These are phyloP conservation scores for Rauvolfia tetraphylla DNA, from an alignment of 257 asterid genomes.

Conservation along the genomic window DNA sequence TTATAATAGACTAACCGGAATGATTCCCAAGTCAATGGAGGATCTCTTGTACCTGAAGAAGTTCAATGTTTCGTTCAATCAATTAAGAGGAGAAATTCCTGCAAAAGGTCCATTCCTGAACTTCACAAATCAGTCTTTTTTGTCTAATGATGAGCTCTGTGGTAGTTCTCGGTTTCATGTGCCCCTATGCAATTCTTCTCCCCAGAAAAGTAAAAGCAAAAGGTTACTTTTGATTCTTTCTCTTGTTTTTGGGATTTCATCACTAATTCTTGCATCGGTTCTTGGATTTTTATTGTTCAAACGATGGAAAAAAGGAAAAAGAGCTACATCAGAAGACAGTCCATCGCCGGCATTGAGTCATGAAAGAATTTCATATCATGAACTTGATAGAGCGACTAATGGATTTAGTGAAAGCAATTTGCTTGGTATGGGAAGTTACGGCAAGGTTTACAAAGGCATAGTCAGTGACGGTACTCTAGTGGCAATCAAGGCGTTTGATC, in stretches of 20 bases:
- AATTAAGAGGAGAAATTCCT: constrained; percentile 12
- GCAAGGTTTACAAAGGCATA: constrained; percentile 9
- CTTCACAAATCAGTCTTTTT: constrained; percentile 12
- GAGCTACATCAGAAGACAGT: background rate
- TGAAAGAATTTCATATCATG: constrained; percentile 13
- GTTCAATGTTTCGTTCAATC: background rate
- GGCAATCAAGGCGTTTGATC: constrained; percentile 13
- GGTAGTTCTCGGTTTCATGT: background rate
- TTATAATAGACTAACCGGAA: constrained; percentile 3
- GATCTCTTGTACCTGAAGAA: background rate
- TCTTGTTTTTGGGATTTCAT: background rate
- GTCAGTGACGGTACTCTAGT: background rate
- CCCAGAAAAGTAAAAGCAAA: background rate
- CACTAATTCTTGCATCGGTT: background rate
- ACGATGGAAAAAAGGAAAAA: background rate
- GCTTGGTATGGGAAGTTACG: constrained; percentile 8
- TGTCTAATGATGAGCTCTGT: constrained; percentile 10
- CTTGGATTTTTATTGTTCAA: background rate
- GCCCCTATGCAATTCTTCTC: background rate
- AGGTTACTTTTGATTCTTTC: background rate
- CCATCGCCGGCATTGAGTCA: background rate
- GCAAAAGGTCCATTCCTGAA: constrained; percentile 6
- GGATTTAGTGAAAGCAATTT: constrained; percentile 5
- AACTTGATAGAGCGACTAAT: constrained; percentile 13
- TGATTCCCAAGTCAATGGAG: constrained; percentile 9